Conservation (phyloP, 1,139 yeast genomes). For the Hemisphaericaspora subhashii region DNA sequence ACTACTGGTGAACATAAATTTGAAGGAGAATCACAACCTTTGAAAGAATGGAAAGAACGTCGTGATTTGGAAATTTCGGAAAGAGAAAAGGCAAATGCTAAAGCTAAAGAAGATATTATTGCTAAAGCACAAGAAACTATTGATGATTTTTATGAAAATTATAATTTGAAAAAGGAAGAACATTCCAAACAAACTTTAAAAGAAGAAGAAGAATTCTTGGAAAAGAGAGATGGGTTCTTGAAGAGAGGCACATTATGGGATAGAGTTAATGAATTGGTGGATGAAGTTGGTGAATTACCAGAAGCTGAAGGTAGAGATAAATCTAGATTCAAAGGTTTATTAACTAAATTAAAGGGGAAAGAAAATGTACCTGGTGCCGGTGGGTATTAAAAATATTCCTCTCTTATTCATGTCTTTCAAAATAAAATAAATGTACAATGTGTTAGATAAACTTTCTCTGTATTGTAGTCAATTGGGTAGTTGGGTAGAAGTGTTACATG, state of each 20-base stretch:
- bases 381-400: conserved; percentile 22
- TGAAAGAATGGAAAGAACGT: conserved; percentile 81
- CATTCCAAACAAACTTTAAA: conserved; percentile 62
- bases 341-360: conserved; percentile 66
- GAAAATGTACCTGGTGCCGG: conserved; percentile 67
- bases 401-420: no score
- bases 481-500: conserved; percentile 11
- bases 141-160: conserved; percentile 92
- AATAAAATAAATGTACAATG: no score
- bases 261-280: conserved; percentile 57
- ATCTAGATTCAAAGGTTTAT: conserved; percentile 66
- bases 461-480: neutral
- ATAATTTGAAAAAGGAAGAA: conserved; percentile 81
- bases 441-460: neutral
- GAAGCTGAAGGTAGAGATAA: conserved; percentile 58
- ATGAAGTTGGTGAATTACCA: conserved; percentile 44
- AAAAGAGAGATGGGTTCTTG: conserved; percentile 77
- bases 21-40: conserved; percentile 53
- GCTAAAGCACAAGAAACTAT: conserved; percentile 82
- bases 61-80: conserved; percentile 78
- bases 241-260: conserved; percentile 88
- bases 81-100: conserved; percentile 72
- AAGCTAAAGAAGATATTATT: conserved; percentile 67
- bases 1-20: conserved; percentile 14
- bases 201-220: conserved; percentile 71